phyloP scores from a whole-genome alignment of 305 asterid genomes.

The Euphrasia arctica region DNA sequence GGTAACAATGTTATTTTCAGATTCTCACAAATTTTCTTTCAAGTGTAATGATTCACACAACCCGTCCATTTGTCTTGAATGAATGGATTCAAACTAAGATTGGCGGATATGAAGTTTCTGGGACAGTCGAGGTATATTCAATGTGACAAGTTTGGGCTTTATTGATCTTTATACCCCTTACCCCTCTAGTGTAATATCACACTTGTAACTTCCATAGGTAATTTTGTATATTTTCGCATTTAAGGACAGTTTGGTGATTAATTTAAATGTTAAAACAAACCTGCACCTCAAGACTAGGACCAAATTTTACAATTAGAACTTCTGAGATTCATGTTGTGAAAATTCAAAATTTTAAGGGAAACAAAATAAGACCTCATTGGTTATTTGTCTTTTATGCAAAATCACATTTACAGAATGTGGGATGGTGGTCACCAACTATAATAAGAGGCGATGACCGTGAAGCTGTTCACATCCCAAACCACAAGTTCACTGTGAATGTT shows the following conservation, averaged over 20 bases:
- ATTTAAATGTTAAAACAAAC: too few relatives aligned
- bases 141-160: neutral
- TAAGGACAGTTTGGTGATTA: too few relatives aligned
- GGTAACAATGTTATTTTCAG: constrained; percentile 38
- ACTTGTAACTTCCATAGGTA: too few relatives aligned
- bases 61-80: constrained; percentile 83
- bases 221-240: too few relatives aligned
- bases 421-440: constrained; percentile 99
- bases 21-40: constrained; percentile 94
- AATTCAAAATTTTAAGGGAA: too few relatives aligned
- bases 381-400: constrained; percentile 19
- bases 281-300: too few relatives aligned
- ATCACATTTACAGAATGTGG: constrained; percentile 66
- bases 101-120: constrained; percentile 95
- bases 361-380: neutral
- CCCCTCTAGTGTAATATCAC: too few relatives aligned
- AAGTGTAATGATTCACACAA: constrained; percentile 90
- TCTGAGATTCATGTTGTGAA: too few relatives aligned
- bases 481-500: constrained; percentile 87
- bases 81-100: constrained; percentile 97
- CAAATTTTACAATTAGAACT: too few relatives aligned
- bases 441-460: constrained; percentile 97
- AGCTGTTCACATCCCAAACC: constrained; percentile 97
- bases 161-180: too few relatives aligned
- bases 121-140: constrained; percentile 85